Base-by-base conservation (phyloP, 2,329 filamentous ascomycete genomes). In the Phyllosticta capitalensis region DNA sequence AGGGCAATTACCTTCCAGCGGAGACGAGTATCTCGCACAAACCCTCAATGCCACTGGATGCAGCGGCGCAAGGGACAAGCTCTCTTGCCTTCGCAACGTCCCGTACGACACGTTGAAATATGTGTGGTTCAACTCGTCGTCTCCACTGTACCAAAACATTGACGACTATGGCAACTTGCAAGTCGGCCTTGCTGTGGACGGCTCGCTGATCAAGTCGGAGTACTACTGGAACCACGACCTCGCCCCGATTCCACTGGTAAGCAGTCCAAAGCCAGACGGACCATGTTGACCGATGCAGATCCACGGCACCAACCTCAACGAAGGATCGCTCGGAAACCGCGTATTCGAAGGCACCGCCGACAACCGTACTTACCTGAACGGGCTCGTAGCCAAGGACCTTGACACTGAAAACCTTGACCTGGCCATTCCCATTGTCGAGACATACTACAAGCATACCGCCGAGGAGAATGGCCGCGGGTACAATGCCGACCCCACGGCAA, bases 1-100 rank as follows among this genome's bases (percentile, higher is more conserved):
- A 45, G 38, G 66, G 1, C 67, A 66, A 10, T 63, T 65, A 19
- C 70, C 68, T 64, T 67, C 67, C 51, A 64, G 68, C 3, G 55
- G 58, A 7, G 58, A 59, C 12, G 53, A 28, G 59, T 61, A 61
- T 24, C 20, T 54, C 26, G 10, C 2, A 12, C 26, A 17, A 71
- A 86, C 22, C 63, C 19, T 54, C 51, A 1, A 22, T n/a, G 56
- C 56, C 33, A 14, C 50, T 9, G 56, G 56, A 20, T 59, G 56
- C 33, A 28, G 19, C 5, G 30, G 49, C 9, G 21, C 38, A 2
- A n/a, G 12, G 14, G 14, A 45, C 38, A 45, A n/a, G 14, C 38
- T 59, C 38, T 19, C 1, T n/a, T 59, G 56, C 30, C 24, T 59
- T 51, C 48, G 56, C n/a, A 33, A 22, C 9, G 38, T 50, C 22